Conservation (phyloP, 106 monocot genomes). For the Triglochin maritima region DNA sequence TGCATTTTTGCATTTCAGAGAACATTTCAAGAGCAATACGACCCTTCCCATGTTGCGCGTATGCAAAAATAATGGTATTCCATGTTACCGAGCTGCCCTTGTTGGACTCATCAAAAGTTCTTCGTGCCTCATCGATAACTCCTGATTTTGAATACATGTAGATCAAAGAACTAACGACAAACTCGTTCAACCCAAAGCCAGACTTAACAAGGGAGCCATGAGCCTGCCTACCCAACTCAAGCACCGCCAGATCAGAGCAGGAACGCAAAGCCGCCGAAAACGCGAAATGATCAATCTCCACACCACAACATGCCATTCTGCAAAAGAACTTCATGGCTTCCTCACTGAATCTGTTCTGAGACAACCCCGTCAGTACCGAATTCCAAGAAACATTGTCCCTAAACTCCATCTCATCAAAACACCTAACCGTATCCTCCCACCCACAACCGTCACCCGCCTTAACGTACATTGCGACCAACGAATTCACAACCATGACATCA, state of each 20-base stretch:
- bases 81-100: conserved; percentile 52
- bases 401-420: conserved; percentile 36
- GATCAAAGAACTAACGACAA: conserved; percentile 62
- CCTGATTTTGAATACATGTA: conserved; percentile 80
- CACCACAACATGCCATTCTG: conserved; percentile 26
- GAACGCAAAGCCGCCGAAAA: conserved; percentile 52
- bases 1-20: conserved; percentile 34
- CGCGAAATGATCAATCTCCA: conserved; percentile 44
- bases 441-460: conserved; percentile 17
- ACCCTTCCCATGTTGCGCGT: conserved; percentile 63
- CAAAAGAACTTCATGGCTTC: conserved; percentile 59
- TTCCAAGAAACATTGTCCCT: conserved; percentile 70
- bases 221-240: conserved; percentile 49
- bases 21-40: conserved; percentile 41
- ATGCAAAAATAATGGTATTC: conserved; percentile 72
- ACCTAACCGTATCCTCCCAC: conserved; percentile 47
- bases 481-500: conserved; percentile 35
- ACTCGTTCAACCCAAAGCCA: conserved; percentile 45
- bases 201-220: conserved; percentile 36
- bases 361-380: conserved; percentile 54
- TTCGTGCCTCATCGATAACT: conserved; percentile 41
- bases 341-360: conserved; percentile 40
- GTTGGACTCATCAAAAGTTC: conserved; percentile 35
- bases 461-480: conserved; percentile 55
- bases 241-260: conserved; percentile 61